Base-by-base conservation (phyloP, 2,329 filamentous ascomycete genomes). In the Neonectria faginata region DNA sequence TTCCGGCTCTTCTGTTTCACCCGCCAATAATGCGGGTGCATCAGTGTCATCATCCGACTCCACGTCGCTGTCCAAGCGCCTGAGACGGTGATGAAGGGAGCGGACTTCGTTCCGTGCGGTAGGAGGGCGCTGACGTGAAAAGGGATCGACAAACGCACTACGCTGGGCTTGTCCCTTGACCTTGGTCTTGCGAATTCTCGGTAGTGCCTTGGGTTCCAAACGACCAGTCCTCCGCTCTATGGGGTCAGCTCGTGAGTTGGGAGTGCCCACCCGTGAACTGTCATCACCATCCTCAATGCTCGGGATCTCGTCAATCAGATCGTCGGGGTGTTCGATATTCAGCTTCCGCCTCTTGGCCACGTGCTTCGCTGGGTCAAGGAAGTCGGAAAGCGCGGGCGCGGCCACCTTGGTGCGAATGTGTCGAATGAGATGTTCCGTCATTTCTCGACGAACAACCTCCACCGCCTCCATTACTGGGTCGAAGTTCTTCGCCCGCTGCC, bases 401-500 rank as follows among this genome's bases (percentile, higher is more conserved):
- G 92, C 94, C 52, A 98, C 89, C 72, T 95, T 92, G 48, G 91
- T 92, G 72, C 94, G 94, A 74, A 98, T 92, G 76, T 97, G 94
- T 69, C 92, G 89, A 67, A 98, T 89, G 39, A 99, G 83, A 77
- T 97, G 96, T 75, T 97, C 92, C 64, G 88, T 90, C 75, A 99
- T 83, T 77, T 98, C 94, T 57, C 89, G 88, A 56, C 91, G 88
- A 57, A 97, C 86, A 48, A 92, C 86, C 66, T 94, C 89, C 42
- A 94, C 84, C 36, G 96, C 95, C 75, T 97, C 95, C 53, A 85
- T 82, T 5, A 95, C 92, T n/a, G 96, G 95, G 78, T 99, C 95
- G 68, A 97, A 88, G 76, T 97, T 91, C 74, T 91, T 91, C 18
- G 94, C 94, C 57, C 95, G 86, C 72, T 95, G 91, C 74, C 89